These are phyloP conservation scores for Plectosphaerella cucumerina DNA, from an alignment of 2,329 filamentous ascomycete species.

Conservation along the genomic window DNA sequence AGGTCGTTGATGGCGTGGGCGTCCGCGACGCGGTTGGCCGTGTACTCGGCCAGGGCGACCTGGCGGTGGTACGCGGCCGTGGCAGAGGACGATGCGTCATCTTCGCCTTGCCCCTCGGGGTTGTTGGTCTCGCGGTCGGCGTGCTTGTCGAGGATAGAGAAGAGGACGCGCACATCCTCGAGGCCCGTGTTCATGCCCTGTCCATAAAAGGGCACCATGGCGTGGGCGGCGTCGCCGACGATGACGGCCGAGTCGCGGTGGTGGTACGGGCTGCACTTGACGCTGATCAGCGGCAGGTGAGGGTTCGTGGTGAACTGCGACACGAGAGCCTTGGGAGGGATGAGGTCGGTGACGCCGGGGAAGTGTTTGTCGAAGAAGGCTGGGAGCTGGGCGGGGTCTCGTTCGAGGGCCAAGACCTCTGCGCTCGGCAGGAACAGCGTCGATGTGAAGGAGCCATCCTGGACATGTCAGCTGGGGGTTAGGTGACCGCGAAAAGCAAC, in stretches of 20 bases:
- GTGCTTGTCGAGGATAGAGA: conserved; percentile 72
- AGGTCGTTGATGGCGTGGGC: conserved; percentile 90
- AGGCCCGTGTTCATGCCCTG: conserved; percentile 97
- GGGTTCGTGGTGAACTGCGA: conserved; percentile 77
- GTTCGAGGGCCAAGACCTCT: conserved; percentile 66
- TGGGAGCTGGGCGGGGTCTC: conserved; percentile 53
- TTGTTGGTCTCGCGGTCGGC: conserved; percentile 41
- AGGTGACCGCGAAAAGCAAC: not conserved
- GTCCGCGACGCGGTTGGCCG: conserved; percentile 67
- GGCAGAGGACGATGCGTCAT: conserved; percentile 40
- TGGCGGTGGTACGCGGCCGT: conserved; percentile 56
- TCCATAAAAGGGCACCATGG: conserved; percentile 98
- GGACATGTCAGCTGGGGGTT: conserved; percentile 13
- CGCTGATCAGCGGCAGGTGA: conserved; percentile 86
- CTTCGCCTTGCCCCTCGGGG: conserved; percentile 20
- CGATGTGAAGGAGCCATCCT: conserved; percentile 90
- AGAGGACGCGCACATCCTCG: conserved; percentile 88
- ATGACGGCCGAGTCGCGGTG: conserved; percentile 74
- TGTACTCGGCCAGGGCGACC: conserved; percentile 73
- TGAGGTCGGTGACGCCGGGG: conserved; percentile 74
- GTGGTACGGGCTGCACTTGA: conserved; percentile 91
- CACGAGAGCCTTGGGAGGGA: conserved; percentile 62
- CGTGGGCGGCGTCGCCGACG: conserved; percentile 89
- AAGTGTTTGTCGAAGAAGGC: conserved; percentile 80
- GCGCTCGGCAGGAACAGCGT: conserved; percentile 81